Evolutionary conservation across 176 grass and related monocot species (phyloP), one percentile per base, ranked within the genome.

Genomic region (Tillandsia fasciculata): DNA sequence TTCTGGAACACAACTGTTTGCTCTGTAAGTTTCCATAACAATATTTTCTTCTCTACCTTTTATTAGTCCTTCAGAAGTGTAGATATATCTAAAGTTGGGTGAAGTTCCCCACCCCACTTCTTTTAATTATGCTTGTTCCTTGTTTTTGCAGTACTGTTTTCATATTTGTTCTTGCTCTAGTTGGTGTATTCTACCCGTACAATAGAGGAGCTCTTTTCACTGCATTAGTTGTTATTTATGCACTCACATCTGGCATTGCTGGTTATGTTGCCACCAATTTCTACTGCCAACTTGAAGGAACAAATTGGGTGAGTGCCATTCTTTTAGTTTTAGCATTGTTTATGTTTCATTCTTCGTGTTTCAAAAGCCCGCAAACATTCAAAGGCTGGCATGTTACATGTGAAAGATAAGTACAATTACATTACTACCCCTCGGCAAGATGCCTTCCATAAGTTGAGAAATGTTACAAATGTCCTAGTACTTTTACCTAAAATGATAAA

Each of bases 201-300:
- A 67, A 67, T 47, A 33, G 65, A 9, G 65, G 65, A 48, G 65
- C 65, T 67, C 65, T 67, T 67, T 67, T 67, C 65, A 67, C 65
- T 67, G 65, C 65, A 67, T n/a, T 67, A 12, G 65, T 67, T 67
- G 65, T 67, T 15, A 67, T 67, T n/a, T 67, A 67, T 17, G 65
- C 65, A 48, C 65, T 67, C 48, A 67, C 65, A 67, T 67, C 65
- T 67, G 65, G 65, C 28, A 67, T 67, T 48, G 65, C 65, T 67
- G 65, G 65, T 49, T 67, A 67, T 67, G 33, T 49, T 67, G 27
- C 65, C 15, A n/a, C 65, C 8, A 48, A 33, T 67, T 49, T 67
- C 65, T 67, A 67, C 48, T 49, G 27, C 48, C 65, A 67, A 17
- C 33, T 67, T 17, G 65, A 67, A 67, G 65, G 65, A 47, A 67